These are phyloP conservation scores for Paraleonurus japonicus DNA, from an alignment of 257 asterid species.

Conservation along the genomic window DNA sequence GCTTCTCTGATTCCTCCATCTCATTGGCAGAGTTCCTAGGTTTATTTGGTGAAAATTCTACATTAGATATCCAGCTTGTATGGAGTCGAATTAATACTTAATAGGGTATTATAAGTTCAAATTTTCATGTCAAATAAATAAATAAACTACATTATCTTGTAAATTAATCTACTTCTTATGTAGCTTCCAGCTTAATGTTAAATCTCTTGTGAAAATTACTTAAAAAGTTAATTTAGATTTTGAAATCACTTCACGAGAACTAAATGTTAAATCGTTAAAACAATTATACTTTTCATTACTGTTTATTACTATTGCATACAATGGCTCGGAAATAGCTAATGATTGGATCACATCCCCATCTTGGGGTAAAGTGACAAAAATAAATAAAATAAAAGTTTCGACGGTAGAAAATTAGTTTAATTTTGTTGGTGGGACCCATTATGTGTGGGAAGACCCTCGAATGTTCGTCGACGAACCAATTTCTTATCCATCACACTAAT, in stretches of 20 bases:
- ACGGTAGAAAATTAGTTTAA: neutral
- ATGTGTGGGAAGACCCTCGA: constrained; percentile 9
- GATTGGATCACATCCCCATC: neutral
- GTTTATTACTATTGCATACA: neutral
- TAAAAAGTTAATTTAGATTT: no score
- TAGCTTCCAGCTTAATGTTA: no score
- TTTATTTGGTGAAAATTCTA: constrained; percentile 10
- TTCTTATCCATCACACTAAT: neutral
- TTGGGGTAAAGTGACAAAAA: neutral
- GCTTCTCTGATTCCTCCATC: no score
- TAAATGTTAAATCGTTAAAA: no score
- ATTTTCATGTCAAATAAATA: no score
- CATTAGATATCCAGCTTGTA: neutral
- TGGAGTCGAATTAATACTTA: no score
- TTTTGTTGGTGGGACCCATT: constrained; percentile 12
- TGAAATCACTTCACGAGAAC: no score
- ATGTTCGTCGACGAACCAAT: constrained; percentile 17
- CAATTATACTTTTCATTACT: neutral
- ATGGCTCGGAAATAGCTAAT: no score
- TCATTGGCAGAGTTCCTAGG: no score
- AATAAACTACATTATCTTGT: neutral
- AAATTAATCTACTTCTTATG: neutral
- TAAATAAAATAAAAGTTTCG: neutral
- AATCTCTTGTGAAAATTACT: no score
- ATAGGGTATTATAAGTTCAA: no score